Conservation (phyloP, 805 yeast species). For the Saturnispora bothae region DNA sequence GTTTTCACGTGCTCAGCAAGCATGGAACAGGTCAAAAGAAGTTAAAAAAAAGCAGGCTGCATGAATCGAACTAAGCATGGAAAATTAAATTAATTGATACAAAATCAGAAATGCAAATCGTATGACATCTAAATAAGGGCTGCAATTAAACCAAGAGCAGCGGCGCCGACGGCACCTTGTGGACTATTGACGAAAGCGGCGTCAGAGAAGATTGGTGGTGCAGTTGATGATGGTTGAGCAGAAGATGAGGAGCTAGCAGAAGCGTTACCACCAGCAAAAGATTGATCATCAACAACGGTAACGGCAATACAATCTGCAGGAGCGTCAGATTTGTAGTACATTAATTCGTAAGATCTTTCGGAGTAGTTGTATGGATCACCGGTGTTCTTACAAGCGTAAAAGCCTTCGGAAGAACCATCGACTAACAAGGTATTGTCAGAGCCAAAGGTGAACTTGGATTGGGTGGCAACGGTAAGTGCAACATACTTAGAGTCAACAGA, state of each 20-base stretch:
- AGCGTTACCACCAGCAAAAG: neutral
- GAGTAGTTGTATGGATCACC: conserved; percentile 36
- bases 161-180: conserved; percentile 10
- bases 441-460: conserved; percentile 13
- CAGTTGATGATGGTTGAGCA: conserved; percentile 1
- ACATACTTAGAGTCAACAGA: conserved; percentile 9
- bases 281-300: conserved; percentile 1
- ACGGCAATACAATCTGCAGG: conserved; percentile 17
- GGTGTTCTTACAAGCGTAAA: conserved; percentile 35
- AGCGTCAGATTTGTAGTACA: conserved; percentile 18
- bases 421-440: conserved; percentile 21
- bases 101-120: too few relatives aligned
- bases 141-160: conserved; percentile 8
- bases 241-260: neutral
- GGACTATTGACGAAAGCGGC: conserved; percentile 4
- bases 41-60: too few relatives aligned
- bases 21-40: too few relatives aligned
- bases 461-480: conserved; percentile 11
- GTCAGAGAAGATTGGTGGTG: neutral
- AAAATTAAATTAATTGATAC: too few relatives aligned
- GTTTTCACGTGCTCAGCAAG: neutral
- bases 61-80: too few relatives aligned
- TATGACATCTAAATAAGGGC: neutral
- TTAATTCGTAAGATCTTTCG: conserved; percentile 20
- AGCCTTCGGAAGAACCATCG: conserved; percentile 25